A percentile compares a stretch with the other conserved stretches of the same genome.
phyloP scores from a whole-genome alignment of 2,329 filamentous ascomycete genomes.

The Fusarium mexicanum region DNA sequence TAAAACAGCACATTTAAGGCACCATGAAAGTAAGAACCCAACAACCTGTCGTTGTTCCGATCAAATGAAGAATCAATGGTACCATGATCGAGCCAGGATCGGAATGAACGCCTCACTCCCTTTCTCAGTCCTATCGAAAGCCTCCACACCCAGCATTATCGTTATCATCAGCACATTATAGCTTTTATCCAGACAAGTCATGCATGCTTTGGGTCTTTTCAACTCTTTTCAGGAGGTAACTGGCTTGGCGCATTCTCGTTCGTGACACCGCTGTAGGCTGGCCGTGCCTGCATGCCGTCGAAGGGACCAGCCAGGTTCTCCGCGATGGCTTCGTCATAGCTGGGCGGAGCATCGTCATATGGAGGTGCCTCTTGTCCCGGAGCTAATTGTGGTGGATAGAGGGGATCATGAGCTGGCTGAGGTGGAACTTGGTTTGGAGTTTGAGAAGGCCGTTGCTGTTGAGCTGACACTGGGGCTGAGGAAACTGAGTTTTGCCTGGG shows the following conservation, averaged over 20 bases:
- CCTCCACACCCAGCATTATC: slow-evolving; percentile 11
- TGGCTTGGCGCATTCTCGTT: slow-evolving; percentile 68
- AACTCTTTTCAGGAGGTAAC: slow-evolving; percentile 55
- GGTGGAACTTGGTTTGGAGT: slow-evolving; percentile 39
- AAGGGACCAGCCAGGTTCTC: slow-evolving; percentile 76
- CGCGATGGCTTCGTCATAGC: slow-evolving; percentile 93
- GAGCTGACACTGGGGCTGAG: slow-evolving; percentile 30
- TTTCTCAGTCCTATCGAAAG: not conserved
- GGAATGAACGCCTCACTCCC: not conserved
- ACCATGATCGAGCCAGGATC: slow-evolving; percentile 4
- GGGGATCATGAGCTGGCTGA: slow-evolving; percentile 55
- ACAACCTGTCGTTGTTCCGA: not conserved
- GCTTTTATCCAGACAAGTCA: not conserved
- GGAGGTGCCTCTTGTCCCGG: slow-evolving; percentile 54
- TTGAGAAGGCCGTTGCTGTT: slow-evolving; percentile 37
- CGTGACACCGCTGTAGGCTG: slow-evolving; percentile 73
- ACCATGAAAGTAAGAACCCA: not conserved
- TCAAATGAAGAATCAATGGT: not conserved
- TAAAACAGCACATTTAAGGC: not conserved
- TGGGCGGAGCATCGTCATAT: slow-evolving; percentile 86
- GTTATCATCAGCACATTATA: slow-evolving; percentile 23
- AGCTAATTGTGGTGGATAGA: slow-evolving; percentile 67
- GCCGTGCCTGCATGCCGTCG: slow-evolving; percentile 67
- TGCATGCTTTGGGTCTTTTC: not conserved
- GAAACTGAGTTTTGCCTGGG: slow-evolving; percentile 45